phyloP scores from a whole-genome alignment of 108 stramenopile species.

The Nannochloropsis salina region DNA sequence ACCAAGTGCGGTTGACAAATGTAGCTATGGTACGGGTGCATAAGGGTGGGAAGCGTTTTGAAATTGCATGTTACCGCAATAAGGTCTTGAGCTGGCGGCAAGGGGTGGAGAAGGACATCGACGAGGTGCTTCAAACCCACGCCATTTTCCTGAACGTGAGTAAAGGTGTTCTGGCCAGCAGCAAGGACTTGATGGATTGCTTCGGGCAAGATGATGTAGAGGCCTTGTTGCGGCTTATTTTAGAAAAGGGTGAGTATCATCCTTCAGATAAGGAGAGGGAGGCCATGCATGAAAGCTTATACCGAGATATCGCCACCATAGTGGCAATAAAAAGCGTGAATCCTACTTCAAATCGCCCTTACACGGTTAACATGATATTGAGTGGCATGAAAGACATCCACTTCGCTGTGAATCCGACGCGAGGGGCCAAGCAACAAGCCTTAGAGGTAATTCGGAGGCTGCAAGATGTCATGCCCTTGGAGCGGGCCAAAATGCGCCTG shows the following conservation, averaged over 20 bases:
- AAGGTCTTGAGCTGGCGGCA: constrained; percentile 95
- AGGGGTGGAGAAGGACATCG: constrained; percentile 89
- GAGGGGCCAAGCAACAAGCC: constrained; percentile 80
- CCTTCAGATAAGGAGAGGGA: constrained; percentile 81
- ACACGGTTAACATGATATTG: constrained; percentile 46
- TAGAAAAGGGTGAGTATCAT: constrained; percentile 66
- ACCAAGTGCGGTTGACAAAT: constrained; percentile 91
- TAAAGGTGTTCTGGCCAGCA: constrained; percentile 87
- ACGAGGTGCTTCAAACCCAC: constrained; percentile 94
- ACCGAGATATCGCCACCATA: constrained; percentile 81
- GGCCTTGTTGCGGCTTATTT: constrained; percentile 69
- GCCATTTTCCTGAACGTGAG: constrained; percentile 89
- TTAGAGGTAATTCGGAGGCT: constrained; percentile 85
- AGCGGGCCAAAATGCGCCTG: constrained; percentile 88
- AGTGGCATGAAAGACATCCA: constrained; percentile 71
- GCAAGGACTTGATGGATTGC: constrained; percentile 67
- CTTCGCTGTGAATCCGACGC: constrained; percentile 79
- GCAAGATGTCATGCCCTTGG: constrained; percentile 75
- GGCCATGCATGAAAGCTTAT: constrained; percentile 65
- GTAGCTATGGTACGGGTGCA: constrained; percentile 88
- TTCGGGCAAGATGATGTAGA: constrained; percentile 77
- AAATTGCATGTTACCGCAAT: constrained; percentile 94
- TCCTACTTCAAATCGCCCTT: constrained; percentile 71
- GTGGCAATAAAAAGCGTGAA: constrained; percentile 86
- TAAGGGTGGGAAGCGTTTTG: constrained; percentile 85